Conservation (phyloP, 805 yeast genomes). For the Zygoascus biomembranicola region DNA sequence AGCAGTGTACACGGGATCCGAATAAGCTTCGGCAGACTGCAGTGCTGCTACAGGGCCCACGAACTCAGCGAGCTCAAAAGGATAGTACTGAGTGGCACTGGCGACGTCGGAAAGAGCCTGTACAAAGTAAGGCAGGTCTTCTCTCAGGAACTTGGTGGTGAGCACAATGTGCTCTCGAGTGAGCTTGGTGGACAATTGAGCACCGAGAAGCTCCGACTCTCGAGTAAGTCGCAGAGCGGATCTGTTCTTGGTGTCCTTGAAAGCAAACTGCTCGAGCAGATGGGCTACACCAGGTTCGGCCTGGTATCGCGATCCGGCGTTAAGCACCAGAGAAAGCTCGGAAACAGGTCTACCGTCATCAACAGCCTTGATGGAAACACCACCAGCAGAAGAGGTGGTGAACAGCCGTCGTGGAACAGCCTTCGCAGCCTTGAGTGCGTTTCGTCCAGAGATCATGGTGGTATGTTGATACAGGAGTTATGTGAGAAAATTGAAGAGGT, state of each 20-base stretch:
- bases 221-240: slow-evolving; percentile 90
- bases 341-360: slow-evolving; percentile 63
- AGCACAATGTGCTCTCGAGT: slow-evolving; percentile 81
- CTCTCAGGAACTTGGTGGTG: slow-evolving; percentile 73
- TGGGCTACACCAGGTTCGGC: slow-evolving; percentile 77
- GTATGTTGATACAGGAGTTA: neutral
- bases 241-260: slow-evolving; percentile 65
- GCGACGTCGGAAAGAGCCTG: slow-evolving; percentile 68
- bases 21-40: slow-evolving; percentile 41
- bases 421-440: neutral
- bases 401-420: slow-evolving; percentile 12
- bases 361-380: slow-evolving; percentile 21
- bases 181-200: slow-evolving; percentile 56
- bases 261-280: slow-evolving; percentile 73
- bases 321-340: slow-evolving; percentile 68
- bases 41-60: slow-evolving; percentile 70
- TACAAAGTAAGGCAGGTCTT: slow-evolving; percentile 86
- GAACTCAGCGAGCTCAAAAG: slow-evolving; percentile 75
- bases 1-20: slow-evolving; percentile 51
- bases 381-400: slow-evolving; percentile 22
- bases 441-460: neutral
- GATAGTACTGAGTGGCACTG: slow-evolving; percentile 62
- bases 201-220: slow-evolving; percentile 92
- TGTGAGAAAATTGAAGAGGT: neutral
- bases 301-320: slow-evolving; percentile 76